Evolutionary conservation across 495 filamentous ascomycete species (phyloP).

Genomic region (Hypoxylon lenormandii): DNA sequence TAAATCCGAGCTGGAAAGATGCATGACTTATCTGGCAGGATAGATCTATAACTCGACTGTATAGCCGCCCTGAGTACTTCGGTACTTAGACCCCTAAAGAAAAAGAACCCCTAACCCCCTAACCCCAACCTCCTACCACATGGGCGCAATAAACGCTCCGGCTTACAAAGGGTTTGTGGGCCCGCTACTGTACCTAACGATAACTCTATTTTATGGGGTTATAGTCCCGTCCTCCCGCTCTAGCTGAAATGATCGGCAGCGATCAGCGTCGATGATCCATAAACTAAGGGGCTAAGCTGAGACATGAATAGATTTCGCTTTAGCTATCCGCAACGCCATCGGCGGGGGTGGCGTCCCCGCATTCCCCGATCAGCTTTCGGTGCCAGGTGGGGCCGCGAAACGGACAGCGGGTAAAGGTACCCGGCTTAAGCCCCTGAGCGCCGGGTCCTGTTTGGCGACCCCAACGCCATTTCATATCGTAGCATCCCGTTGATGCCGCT

Average conservation of each 20-base stretch:
- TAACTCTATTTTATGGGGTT: constrained; percentile 1
- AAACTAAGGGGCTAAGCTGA: not conserved
- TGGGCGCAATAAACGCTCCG: not conserved
- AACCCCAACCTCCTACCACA: no score
- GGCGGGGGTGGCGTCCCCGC: not conserved
- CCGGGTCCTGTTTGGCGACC: not conserved
- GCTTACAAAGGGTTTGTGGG: not conserved
- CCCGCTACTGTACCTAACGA: not conserved
- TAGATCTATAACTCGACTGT: no score
- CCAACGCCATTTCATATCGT: not conserved
- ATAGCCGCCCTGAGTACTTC: no score
- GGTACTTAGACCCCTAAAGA: no score
- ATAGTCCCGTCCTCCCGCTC: not conserved
- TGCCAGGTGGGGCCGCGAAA: not conserved
- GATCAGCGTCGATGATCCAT: not conserved
- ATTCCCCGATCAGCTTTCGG: not conserved
- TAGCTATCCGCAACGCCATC: not conserved
- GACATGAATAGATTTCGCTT: not conserved
- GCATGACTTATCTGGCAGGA: no score
- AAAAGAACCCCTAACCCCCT: no score
- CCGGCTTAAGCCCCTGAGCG: not conserved
- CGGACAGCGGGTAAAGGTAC: constrained; percentile 3
- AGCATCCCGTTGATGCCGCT: not conserved
- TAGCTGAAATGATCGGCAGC: not conserved
- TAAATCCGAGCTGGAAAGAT: not conserved